These are phyloP conservation scores for Coemansia sp. DNA, from an alignment of 192 early-diverging fungal species.

Conservation along the genomic window DNA sequence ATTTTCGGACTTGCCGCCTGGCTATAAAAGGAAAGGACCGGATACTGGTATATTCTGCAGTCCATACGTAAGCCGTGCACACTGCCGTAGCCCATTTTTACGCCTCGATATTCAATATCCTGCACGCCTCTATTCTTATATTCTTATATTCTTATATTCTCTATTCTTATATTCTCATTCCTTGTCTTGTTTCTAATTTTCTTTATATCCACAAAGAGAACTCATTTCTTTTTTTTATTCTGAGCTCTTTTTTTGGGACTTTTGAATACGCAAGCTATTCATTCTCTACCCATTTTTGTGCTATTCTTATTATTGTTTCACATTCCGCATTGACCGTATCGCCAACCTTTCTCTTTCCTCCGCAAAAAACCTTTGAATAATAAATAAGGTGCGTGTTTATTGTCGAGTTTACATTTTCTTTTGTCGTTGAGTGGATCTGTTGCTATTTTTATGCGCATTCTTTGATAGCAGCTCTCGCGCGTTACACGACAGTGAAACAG, in stretches of 20 bases:
- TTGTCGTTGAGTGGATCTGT: neutral
- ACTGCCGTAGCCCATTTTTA: neutral
- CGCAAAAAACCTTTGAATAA: neutral
- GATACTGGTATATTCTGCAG: constrained; percentile 5
- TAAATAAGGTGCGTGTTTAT: neutral
- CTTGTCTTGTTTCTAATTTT: neutral
- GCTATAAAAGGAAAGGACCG: neutral
- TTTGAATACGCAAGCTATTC: neutral
- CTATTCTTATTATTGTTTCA: constrained; percentile 2
- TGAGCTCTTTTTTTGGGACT: neutral
- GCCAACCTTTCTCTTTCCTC: neutral
- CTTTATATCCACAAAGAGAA: neutral
- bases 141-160: neutral
- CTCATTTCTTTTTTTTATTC: neutral
- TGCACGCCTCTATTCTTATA: constrained; percentile 4
- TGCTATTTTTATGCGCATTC: constrained; percentile 8
- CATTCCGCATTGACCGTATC: neutral
- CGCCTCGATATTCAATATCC: neutral
- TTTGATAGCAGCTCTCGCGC: neutral
- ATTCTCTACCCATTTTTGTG: neutral
- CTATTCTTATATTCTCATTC: neutral
- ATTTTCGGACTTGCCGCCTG: no score
- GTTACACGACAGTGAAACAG: neutral
- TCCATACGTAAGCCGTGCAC: neutral
- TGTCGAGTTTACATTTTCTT: neutral